Evolutionary conservation across 768 basidiomycete genomes (phyloP).

Genomic region (Mrakia gelida): DNA sequence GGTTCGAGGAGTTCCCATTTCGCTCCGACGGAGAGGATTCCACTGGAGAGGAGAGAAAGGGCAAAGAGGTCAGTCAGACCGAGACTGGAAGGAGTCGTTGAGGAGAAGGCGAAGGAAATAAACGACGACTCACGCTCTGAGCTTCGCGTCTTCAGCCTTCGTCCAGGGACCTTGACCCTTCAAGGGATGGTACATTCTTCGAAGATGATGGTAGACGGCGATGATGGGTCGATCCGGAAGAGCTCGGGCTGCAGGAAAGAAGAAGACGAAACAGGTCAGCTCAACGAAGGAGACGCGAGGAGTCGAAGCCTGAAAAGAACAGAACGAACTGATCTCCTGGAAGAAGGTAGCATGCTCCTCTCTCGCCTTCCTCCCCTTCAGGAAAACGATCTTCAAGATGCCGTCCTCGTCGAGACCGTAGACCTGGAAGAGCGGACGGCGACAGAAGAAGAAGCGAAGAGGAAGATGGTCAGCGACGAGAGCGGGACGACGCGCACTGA

Average conservation of each 20-base stretch:
- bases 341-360: slow-evolving; percentile 66
- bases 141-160: slow-evolving; percentile 58
- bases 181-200: slow-evolving; percentile 64
- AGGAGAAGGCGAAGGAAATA: no score
- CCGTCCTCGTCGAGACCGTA: slow-evolving; percentile 57
- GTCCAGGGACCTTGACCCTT: slow-evolving; percentile 68
- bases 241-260: slow-evolving; percentile 54
- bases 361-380: slow-evolving; percentile 55
- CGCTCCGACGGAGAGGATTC: slow-evolving; percentile 64
- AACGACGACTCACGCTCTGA: slow-evolving; percentile 55
- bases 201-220: slow-evolving; percentile 77
- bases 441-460: neutral
- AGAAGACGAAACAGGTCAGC: neutral
- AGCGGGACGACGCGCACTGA: neutral
- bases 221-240: slow-evolving; percentile 72
- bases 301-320: neutral
- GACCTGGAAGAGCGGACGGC: slow-evolving; percentile 45
- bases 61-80: neutral
- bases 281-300: neutral
- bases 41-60: slow-evolving; percentile 48
- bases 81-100: neutral
- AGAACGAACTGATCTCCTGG: slow-evolving; percentile 64
- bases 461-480: neutral
- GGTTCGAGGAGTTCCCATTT: slow-evolving; percentile 75
- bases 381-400: slow-evolving; percentile 61